Percentiles rank a stretch among this genome's conserved stretches.
Evolutionary conservation across 139 green algal genomes (phyloP).

Genomic region (Micractinium conductrix): DNA sequence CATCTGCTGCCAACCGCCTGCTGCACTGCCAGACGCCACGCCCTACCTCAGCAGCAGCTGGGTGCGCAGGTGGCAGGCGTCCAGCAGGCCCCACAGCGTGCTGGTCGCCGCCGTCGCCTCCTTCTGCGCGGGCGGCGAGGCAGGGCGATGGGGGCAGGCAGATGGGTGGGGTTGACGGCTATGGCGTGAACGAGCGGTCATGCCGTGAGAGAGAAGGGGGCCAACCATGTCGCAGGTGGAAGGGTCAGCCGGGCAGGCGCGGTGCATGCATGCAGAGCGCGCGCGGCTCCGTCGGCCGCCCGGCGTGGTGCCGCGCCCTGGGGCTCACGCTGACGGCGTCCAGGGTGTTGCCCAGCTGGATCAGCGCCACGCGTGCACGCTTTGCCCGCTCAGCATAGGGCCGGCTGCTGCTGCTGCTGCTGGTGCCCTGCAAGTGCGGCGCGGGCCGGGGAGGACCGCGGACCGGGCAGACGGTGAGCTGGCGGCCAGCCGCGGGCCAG

Average conservation of each 20-base stretch:
- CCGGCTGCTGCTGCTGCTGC: neutral
- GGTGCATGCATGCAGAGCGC: no score
- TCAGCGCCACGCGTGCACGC: neutral
- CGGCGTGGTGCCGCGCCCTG: no score
- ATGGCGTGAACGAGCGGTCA: neutral
- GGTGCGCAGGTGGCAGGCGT: neutral
- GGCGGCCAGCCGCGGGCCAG: no score
- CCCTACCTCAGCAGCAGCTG: slow-evolving; percentile 19
- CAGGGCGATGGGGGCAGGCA: neutral
- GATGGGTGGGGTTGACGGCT: neutral
- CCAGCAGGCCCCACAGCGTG: slow-evolving; percentile 1
- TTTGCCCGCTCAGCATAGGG: neutral
- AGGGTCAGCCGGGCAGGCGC: neutral
- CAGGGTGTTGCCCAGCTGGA: neutral
- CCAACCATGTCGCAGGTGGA: neutral
- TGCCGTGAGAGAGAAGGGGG: no score
- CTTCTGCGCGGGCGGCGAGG: neutral
- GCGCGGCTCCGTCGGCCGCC: no score
- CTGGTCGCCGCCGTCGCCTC: neutral
- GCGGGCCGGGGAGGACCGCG: no score
- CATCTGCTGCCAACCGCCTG: no score
- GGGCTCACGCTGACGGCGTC: neutral
- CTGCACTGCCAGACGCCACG: neutral
- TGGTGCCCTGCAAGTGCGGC: no score
- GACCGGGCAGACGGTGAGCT: no score